Evolutionary conservation across 139 green algal genomes (phyloP), one percentile per base, ranked within the genome.

Genomic region (Ettlia oleoabundans): DNA sequence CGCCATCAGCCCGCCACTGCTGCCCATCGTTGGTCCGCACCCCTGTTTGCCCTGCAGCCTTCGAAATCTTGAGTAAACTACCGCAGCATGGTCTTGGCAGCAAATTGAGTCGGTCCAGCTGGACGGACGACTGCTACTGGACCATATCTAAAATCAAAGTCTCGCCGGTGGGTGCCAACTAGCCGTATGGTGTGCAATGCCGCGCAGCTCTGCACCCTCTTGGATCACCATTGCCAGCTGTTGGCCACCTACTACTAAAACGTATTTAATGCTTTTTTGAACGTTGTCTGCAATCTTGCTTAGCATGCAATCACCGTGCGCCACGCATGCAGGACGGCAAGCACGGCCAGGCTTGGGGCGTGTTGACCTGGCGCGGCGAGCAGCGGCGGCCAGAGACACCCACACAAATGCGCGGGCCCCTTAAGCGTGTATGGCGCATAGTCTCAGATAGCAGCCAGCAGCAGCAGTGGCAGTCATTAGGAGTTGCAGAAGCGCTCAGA

Each of bases 401-500:
- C 19, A 67, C 52, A 8, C 40, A n/a, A 3, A 65, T 89, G 21
- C 72, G 30, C 18, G 88, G 88, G 1, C 47, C 81, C 2, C 51
- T 89, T 2, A 92, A 92, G 47, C 82, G 78, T 61, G 75, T 91
- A 5, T 92, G 88, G 88, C 52, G 63, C 2, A 6, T 52, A 43
- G 70, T 82, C 13, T 19, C 61, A 2, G 42, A 81, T 30, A 62
- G 19, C 47, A 33, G 28, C 8, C 9, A 28, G 65, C 61, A 47
- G 77, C 78, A 55, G 38, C 55, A 55, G 37, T 83, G 73, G 81
- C 42, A 86, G 73, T 72, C 74, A 30, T 37, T 80, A 3, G 66
- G 65, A 24, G 66, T 32, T 21, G 66, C 75, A 32, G 52, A 37
- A 10, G 61, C 82, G n/a, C 40, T 72, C 13, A 30, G 47, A 32